A percentile compares a stretch with the other conserved stretches of the same genome.
phyloP scores from a whole-genome alignment of 1,284 basidiomycete species.

The Boletellus deceptivus region DNA sequence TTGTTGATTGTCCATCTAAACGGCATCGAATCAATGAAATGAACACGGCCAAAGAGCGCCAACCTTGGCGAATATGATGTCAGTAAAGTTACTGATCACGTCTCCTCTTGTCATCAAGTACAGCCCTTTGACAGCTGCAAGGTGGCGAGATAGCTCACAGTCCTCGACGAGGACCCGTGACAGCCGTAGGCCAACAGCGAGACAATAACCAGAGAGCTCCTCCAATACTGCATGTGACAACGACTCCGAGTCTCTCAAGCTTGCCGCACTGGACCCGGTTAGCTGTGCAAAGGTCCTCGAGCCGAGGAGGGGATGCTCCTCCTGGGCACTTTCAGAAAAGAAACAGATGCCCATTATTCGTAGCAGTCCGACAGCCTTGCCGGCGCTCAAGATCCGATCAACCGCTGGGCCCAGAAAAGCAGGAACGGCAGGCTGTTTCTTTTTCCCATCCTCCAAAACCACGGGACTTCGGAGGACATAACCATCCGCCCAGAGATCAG shows the following conservation, averaged over 20 bases:
- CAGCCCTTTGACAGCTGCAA: conserved; percentile 70
- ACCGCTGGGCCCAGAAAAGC: conserved; percentile 60
- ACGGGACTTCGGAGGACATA: conserved; percentile 54
- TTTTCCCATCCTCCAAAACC: conserved; percentile 31
- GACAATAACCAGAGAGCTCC: conserved; percentile 59
- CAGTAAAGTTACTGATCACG: conserved; percentile 68
- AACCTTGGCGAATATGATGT: conserved; percentile 70
- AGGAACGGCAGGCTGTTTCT: conserved; percentile 48
- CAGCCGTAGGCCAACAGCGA: conserved; percentile 53
- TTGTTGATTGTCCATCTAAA: conserved; percentile 68
- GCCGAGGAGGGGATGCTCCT: conserved; percentile 13
- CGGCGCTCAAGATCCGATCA: conserved; percentile 61
- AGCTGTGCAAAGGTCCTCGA: conserved; percentile 34
- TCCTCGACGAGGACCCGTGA: conserved; percentile 64
- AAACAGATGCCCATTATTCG: conserved; percentile 39
- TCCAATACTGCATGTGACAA: conserved; percentile 64
- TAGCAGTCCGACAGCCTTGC: conserved; percentile 78
- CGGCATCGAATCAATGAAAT: background rate
- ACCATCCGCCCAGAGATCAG: conserved; percentile 80
- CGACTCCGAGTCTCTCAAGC: conserved; percentile 51
- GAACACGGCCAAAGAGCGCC: background rate
- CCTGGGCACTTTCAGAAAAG: conserved; percentile 25
- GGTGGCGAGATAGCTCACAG: conserved; percentile 67
- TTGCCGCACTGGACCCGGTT: conserved; percentile 26
- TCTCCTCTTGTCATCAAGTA: conserved; percentile 74